Evolutionary conservation across 148 eudicot species (phyloP).

Genomic region (Vaccinium darrowii): DNA sequence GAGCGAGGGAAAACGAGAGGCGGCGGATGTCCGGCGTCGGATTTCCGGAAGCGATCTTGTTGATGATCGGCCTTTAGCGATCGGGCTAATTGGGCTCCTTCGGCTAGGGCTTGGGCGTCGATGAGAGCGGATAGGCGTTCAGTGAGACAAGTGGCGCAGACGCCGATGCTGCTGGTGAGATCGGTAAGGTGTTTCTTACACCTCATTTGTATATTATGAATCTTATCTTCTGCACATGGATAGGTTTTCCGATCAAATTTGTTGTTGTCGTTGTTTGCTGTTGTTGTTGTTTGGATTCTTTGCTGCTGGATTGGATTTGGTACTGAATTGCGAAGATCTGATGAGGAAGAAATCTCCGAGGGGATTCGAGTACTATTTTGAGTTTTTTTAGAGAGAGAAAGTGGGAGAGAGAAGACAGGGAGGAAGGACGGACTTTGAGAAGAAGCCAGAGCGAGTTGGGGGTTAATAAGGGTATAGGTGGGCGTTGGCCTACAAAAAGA

Average conservation of each 20-base stretch:
- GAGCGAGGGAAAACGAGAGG: constrained; percentile 68
- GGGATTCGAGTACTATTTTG: background rate
- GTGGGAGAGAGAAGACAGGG: background rate
- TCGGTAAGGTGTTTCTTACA: constrained; percentile 74
- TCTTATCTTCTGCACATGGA: background rate
- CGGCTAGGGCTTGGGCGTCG: constrained; percentile 43
- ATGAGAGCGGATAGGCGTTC: constrained; percentile 48
- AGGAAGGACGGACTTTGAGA: background rate
- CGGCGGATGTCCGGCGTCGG: constrained; percentile 23
- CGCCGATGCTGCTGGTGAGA: constrained; percentile 56
- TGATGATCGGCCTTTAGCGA: constrained; percentile 4
- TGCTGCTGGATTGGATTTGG: background rate
- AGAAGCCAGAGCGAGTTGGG: background rate
- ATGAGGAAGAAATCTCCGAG: background rate
- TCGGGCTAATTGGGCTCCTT: constrained; percentile 6
- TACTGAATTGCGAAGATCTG: background rate
- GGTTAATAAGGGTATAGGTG: background rate
- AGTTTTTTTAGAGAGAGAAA: constrained; percentile 13
- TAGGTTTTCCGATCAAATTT: background rate
- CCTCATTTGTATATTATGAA: constrained; percentile 43
- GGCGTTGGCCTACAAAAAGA: background rate
- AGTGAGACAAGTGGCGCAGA: constrained; percentile 86
- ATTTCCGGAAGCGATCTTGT: constrained; percentile 25
- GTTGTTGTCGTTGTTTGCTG: background rate
- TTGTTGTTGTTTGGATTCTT: background rate